Percentiles rank a stretch among this genome's conserved stretches.
Conservation (phyloP, 345 rosid genomes). For the Brassica cretica region DNA sequence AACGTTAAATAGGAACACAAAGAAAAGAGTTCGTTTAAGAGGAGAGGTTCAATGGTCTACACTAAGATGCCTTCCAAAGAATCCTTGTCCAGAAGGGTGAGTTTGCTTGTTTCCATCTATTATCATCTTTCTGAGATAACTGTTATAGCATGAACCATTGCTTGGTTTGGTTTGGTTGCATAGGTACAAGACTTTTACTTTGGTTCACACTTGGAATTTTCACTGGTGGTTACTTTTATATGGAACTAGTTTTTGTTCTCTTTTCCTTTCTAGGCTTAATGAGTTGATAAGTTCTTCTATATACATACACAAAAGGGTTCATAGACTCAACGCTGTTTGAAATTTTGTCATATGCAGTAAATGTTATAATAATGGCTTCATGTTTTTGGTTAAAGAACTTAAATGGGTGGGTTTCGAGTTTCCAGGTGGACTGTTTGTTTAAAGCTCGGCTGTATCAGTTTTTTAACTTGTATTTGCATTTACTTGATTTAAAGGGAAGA, state of each 20-base stretch:
- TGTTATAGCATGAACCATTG: neutral
- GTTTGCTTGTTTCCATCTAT: constrained; percentile 8
- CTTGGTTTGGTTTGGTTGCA: neutral
- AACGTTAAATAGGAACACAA: constrained; percentile 63
- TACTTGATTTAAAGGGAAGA: constrained; percentile 62
- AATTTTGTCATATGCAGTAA: constrained; percentile 1
- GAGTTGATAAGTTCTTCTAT: neutral
- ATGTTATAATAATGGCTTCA: constrained; percentile 5
- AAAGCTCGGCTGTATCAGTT: neutral
- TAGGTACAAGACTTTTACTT: neutral
- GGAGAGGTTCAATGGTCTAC: constrained; percentile 80
- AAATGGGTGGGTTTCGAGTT: neutral
- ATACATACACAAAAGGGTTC: neutral
- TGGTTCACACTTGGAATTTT: neutral
- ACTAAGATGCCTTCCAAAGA: constrained; percentile 97
- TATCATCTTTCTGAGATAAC: constrained; percentile 1
- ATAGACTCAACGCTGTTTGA: neutral
- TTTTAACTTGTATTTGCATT: constrained; percentile 32
- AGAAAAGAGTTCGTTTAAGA: constrained; percentile 72
- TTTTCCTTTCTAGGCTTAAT: constrained; percentile 21
- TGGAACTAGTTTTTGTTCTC: constrained; percentile 3
- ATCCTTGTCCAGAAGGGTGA: constrained; percentile 60
- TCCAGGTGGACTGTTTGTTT: constrained; percentile 6
- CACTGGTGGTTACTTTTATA: constrained; percentile 4
- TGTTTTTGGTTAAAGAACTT: constrained; percentile 20